A percentile compares a stretch with the other conserved stretches of the same genome.
Conservation (phyloP, 2,329 filamentous ascomycete species). For the Magnaporthiopsis incrustans region DNA sequence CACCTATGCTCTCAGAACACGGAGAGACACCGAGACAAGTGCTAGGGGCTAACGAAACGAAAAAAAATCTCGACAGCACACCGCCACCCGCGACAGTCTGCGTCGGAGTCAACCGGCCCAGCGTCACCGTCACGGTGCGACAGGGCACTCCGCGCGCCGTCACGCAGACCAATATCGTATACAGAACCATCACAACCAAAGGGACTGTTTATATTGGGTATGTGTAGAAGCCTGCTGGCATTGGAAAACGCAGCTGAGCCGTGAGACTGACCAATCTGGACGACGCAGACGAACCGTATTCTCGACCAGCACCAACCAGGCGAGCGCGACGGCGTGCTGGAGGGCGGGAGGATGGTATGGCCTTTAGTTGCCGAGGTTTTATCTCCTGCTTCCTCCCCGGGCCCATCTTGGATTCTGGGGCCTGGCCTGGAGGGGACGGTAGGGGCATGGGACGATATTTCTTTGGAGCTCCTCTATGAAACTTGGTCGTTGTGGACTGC, state of each 20-base stretch:
- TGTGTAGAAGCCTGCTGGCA: conserved; percentile 8
- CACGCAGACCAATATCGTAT: conserved; percentile 27
- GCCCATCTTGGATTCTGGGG: too few species aligned
- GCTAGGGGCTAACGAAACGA: not conserved
- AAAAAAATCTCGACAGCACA: conserved; percentile 17
- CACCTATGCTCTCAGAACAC: not conserved
- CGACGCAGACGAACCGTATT: conserved; percentile 23
- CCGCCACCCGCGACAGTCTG: conserved; percentile 27
- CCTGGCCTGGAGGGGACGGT: too few species aligned
- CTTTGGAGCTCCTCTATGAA: too few species aligned
- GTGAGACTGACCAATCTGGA: not conserved
- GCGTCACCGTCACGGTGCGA: conserved; percentile 23
- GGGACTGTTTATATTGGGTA: conserved; percentile 29
- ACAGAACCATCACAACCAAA: conserved; percentile 23
- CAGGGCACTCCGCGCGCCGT: conserved; percentile 17
- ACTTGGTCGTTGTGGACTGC: not conserved
- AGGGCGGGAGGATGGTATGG: conserved; percentile 28
- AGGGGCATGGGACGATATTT: too few species aligned
- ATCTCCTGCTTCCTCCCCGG: not conserved
- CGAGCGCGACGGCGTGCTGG: conserved; percentile 28
- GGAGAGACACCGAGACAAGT: not conserved
- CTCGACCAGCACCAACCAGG: conserved; percentile 24
- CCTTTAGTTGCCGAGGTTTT: not conserved
- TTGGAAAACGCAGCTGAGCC: not conserved
- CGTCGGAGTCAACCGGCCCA: conserved; percentile 17